A percentile compares a stretch with the other conserved stretches of the same genome.
These are phyloP conservation scores for Prosopis cineraria DNA, from an alignment of 306 rosid species.

Conservation along the genomic window DNA sequence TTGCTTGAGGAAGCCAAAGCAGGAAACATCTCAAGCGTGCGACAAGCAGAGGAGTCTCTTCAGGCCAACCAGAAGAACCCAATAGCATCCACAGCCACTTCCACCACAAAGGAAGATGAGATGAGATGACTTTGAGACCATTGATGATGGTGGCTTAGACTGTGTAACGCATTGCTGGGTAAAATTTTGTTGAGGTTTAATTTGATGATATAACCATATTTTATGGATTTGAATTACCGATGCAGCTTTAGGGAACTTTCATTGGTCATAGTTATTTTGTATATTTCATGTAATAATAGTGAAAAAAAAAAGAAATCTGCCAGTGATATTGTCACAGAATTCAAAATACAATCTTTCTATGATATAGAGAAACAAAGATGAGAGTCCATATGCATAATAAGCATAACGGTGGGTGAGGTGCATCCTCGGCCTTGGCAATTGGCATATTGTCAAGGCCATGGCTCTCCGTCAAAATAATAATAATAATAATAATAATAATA, in stretches of 20 bases:
- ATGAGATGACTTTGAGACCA: neutral
- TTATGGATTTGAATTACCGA: neutral
- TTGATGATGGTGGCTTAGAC: neutral
- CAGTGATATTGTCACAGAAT: neutral
- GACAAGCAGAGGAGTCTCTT: slow-evolving; percentile 26
- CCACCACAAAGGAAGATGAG: slow-evolving; percentile 48
- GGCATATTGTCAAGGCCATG: too few relatives aligned
- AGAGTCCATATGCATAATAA: too few relatives aligned
- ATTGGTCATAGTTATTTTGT: neutral
- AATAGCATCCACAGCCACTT: neutral
- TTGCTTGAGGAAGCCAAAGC: slow-evolving; percentile 49
- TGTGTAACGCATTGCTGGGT: neutral
- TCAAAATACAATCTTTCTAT: neutral
- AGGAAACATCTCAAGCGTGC: slow-evolving; percentile 36
- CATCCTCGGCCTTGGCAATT: too few relatives aligned
- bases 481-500: too few relatives aligned
- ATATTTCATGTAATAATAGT: neutral
- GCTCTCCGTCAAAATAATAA: too few relatives aligned
- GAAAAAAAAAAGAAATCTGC: neutral
- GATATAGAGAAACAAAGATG: too few relatives aligned
- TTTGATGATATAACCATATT: neutral
- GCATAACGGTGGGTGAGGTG: too few relatives aligned
- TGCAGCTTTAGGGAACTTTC: neutral
- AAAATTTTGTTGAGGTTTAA: neutral
- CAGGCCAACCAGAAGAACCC: slow-evolving; percentile 30